A percentile compares a stretch with the other conserved stretches of the same genome.
phyloP scores from a whole-genome alignment of 1,284 basidiomycete genomes.

The Cerrena zonata region DNA sequence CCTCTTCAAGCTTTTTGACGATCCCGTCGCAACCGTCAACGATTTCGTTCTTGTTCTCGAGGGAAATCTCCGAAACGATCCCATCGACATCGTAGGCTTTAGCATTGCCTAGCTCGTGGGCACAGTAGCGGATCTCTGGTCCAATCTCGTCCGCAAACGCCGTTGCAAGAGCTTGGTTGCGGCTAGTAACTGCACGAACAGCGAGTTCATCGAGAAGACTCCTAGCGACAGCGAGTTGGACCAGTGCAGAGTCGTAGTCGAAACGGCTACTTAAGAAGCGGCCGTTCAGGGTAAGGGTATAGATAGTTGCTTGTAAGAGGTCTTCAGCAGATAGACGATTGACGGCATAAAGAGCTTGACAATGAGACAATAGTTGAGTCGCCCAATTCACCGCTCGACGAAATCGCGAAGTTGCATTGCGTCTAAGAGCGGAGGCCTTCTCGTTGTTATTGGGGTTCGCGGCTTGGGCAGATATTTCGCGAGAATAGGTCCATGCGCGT shows the following conservation, averaged over 20 bases:
- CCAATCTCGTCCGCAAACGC: constrained; percentile 84
- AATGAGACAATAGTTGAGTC: constrained; percentile 70
- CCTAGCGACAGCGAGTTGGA: constrained; percentile 75
- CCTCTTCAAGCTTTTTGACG: constrained; percentile 45
- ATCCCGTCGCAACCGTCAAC: constrained; percentile 65
- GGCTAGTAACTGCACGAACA: constrained; percentile 65
- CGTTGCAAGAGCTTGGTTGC: constrained; percentile 83
- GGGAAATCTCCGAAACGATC: constrained; percentile 69
- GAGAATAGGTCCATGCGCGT: constrained; percentile 86
- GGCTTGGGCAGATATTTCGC: constrained; percentile 67
- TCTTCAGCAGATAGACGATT: constrained; percentile 50
- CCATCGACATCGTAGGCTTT: constrained; percentile 80
- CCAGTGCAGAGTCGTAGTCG: constrained; percentile 74
- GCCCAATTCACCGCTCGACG: constrained; percentile 83
- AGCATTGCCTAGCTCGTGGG: constrained; percentile 74
- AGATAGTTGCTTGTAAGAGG: constrained; percentile 59
- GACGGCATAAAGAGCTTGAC: constrained; percentile 55
- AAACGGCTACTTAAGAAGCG: constrained; percentile 71
- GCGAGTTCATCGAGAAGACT: constrained; percentile 72
- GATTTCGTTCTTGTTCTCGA: constrained; percentile 53
- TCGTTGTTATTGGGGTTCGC: constrained; percentile 29
- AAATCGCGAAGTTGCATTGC: constrained; percentile 76
- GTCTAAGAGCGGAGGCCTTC: constrained; percentile 53
- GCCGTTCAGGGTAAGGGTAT: constrained; percentile 68
- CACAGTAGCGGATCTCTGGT: constrained; percentile 87